phyloP scores from a whole-genome alignment of 306 rosid genomes.

The Erythrophleum fordii region DNA sequence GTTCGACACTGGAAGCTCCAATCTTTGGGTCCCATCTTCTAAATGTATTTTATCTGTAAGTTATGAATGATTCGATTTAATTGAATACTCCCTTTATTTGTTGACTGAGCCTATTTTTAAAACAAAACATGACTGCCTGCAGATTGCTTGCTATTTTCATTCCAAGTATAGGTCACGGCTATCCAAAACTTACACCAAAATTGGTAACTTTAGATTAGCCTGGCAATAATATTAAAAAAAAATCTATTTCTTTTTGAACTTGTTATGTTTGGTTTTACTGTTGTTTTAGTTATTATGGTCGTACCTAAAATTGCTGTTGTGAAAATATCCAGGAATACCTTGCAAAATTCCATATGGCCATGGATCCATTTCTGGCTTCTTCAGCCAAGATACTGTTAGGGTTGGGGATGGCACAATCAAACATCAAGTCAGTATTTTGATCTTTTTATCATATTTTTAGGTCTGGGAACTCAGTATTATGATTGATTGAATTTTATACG shows the following conservation, averaged over 20 bases:
- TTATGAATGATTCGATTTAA: slow-evolving; percentile 2
- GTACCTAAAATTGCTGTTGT: slow-evolving; percentile 33
- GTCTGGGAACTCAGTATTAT: slow-evolving; percentile 11
- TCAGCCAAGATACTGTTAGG: slow-evolving; percentile 54
- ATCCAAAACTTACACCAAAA: slow-evolving; percentile 50
- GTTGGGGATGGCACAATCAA: slow-evolving; percentile 51
- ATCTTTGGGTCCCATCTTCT: slow-evolving; percentile 85
- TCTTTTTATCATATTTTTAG: not conserved
- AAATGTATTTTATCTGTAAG: slow-evolving; percentile 76
- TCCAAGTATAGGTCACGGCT: slow-evolving; percentile 49
- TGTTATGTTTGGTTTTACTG: slow-evolving; percentile 12
- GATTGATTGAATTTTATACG: slow-evolving; percentile 16
- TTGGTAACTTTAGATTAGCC: slow-evolving; percentile 44
- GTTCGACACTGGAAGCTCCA: slow-evolving; percentile 82
- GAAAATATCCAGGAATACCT: slow-evolving; percentile 44
- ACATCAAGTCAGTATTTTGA: slow-evolving; percentile 46
- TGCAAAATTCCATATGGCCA: slow-evolving; percentile 50
- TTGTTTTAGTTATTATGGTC: not conserved
- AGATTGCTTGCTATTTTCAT: slow-evolving; percentile 61
- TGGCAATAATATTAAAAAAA: not conserved
- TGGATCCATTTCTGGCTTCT: slow-evolving; percentile 52
- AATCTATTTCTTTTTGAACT: not conserved
- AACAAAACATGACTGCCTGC: slow-evolving; percentile 36
- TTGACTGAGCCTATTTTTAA: slow-evolving; percentile 12
- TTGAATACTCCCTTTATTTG: not conserved